phyloP scores from a whole-genome alignment of 805 yeast species.

The Metschnikowia arizonensis region DNA sequence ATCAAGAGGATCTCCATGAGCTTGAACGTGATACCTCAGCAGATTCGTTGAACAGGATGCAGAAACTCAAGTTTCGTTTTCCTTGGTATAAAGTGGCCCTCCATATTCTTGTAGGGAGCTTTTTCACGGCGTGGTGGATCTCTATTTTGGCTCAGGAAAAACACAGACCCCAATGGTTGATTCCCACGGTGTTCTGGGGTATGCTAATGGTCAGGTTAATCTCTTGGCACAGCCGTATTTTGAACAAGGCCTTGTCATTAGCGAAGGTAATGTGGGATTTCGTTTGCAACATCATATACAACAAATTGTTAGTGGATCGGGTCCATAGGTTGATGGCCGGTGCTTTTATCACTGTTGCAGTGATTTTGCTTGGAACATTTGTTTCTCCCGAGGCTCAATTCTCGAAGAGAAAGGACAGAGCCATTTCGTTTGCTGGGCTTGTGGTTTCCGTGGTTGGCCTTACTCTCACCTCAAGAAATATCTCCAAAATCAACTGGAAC shows the following conservation, averaged over 20 bases:
- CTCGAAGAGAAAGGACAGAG: conserved; percentile 49
- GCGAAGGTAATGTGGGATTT: conserved; percentile 24
- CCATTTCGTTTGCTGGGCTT: conserved; percentile 54
- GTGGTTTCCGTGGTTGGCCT: conserved; percentile 44
- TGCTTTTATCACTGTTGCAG: conserved; percentile 42
- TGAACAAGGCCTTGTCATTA: conserved; percentile 14
- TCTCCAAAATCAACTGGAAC: conserved; percentile 49
- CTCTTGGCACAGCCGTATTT: conserved; percentile 43
- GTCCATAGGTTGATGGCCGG: conserved; percentile 42
- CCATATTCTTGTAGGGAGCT: conserved; percentile 20
- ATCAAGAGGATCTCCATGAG: conserved; percentile 9
- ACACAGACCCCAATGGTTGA: conserved; percentile 51
- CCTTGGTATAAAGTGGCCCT: conserved; percentile 17
- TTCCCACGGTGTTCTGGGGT: conserved; percentile 53
- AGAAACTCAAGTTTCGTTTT: conserved; percentile 12
- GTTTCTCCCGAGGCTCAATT: conserved; percentile 45
- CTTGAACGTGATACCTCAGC: conserved; percentile 10
- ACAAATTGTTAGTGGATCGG: conserved; percentile 38
- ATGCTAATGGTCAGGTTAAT: conserved; percentile 48
- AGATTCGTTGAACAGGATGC: conserved; percentile 4
- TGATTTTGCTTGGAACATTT: conserved; percentile 52
- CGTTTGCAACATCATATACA: conserved; percentile 32
- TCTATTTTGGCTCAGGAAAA: conserved; percentile 48
- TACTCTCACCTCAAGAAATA: conserved; percentile 44
- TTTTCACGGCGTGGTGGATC: conserved; percentile 42